Conservation (phyloP, 2,329 filamentous ascomycete species). For the Coniochaeta sp. region DNA sequence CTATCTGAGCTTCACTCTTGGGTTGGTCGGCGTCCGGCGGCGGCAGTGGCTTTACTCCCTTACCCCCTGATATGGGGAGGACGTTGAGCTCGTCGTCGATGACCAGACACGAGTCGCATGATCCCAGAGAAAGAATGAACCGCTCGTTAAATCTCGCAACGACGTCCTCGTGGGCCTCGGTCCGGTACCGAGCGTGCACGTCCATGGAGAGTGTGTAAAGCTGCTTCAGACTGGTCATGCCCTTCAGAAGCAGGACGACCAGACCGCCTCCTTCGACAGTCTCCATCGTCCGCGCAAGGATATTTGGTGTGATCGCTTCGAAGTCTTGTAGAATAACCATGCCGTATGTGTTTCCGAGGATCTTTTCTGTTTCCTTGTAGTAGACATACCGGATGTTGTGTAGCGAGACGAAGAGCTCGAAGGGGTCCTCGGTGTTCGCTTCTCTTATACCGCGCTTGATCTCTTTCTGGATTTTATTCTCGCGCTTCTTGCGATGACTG, state of each 20-base stretch:
- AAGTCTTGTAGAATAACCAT: conserved; percentile 95
- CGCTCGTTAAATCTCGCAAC: conserved; percentile 95
- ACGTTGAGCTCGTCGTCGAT: conserved; percentile 98
- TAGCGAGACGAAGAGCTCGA: conserved; percentile 93
- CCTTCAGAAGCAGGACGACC: conserved; percentile 84
- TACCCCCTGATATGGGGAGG: conserved; percentile 90
- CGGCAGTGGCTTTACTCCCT: conserved; percentile 76
- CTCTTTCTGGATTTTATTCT: conserved; percentile 97
- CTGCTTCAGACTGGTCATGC: conserved; percentile 95
- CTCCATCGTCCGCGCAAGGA: conserved; percentile 89
- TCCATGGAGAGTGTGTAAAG: conserved; percentile 97
- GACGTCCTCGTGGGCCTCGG: conserved; percentile 92
- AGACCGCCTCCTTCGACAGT: conserved; percentile 95
- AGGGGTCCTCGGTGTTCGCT: conserved; percentile 85
- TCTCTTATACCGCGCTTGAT: conserved; percentile 92
- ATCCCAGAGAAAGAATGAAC: conserved; percentile 91
- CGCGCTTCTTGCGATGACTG: conserved; percentile 93
- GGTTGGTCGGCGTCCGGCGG: conserved; percentile 66
- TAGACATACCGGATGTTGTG: conserved; percentile 98
- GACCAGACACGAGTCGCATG: conserved; percentile 88
- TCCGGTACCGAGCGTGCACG: conserved; percentile 91
- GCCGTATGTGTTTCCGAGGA: conserved; percentile 93
- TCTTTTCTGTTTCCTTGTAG: conserved; percentile 99
- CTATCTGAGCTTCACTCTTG: conserved; percentile 62
- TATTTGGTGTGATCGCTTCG: conserved; percentile 94